Evolutionary conservation across 2,329 filamentous ascomycete genomes (phyloP).

Genomic region (Colletotrichum caudatum): DNA sequence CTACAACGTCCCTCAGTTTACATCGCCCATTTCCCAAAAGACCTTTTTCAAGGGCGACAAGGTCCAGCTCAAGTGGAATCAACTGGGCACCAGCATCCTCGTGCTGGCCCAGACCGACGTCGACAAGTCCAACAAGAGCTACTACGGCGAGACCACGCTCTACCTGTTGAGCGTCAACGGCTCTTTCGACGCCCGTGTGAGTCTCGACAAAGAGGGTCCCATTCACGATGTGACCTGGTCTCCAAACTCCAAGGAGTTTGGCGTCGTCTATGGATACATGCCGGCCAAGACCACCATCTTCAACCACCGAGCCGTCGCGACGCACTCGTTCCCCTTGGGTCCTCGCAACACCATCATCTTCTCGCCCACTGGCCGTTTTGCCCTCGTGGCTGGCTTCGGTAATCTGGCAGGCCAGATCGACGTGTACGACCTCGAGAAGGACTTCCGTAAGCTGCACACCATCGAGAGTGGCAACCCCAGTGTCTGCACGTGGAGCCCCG

Average conservation of each 20-base stretch:
- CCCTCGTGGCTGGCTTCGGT: slow-evolving; percentile 94
- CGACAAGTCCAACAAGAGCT: slow-evolving; percentile 98
- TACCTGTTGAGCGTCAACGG: slow-evolving; percentile 94
- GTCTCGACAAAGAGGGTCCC: slow-evolving; percentile 95
- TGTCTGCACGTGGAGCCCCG: slow-evolving; percentile 96
- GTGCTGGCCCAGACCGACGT: slow-evolving; percentile 98
- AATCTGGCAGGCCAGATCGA: slow-evolving; percentile 98
- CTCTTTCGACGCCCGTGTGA: slow-evolving; percentile 90
- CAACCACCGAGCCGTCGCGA: slow-evolving; percentile 85
- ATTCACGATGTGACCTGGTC: slow-evolving; percentile 99
- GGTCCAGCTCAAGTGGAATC: slow-evolving; percentile 98
- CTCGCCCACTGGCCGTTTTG: slow-evolving; percentile 92
- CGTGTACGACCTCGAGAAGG: slow-evolving; percentile 94
- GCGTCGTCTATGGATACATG: slow-evolving; percentile 98
- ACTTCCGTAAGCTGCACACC: slow-evolving; percentile 91
- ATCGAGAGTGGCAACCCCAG: slow-evolving; percentile 97
- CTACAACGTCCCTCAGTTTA: slow-evolving; percentile 92
- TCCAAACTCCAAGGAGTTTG: slow-evolving; percentile 96
- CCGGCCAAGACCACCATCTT: slow-evolving; percentile 99
- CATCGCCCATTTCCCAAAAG: slow-evolving; percentile 89
- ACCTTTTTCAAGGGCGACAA: slow-evolving; percentile 99
- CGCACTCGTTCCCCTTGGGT: slow-evolving; percentile 86
- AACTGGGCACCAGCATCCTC: slow-evolving; percentile 88
- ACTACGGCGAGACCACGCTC: slow-evolving; percentile 98
- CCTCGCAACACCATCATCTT: slow-evolving; percentile 96